These are phyloP conservation scores for Medicago truncatula DNA, from an alignment of 306 rosid species.

Conservation along the genomic window MtrunA17r5.0-ANR NC_053046.1:43226501-43227000, in stretches of 20 bases:
- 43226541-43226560: background rate
- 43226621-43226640: too few relatives aligned
- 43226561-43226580: background rate
- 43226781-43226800: constrained; percentile 11
- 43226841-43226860: too few relatives aligned
- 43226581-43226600: background rate
- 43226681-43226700: background rate
- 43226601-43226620: background rate
- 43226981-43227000: too few relatives aligned
- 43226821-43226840: too few relatives aligned
- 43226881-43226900: too few relatives aligned
- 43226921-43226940: too few relatives aligned
- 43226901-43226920: too few relatives aligned
- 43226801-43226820: background rate
- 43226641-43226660: background rate
- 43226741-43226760: background rate
- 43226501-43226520: background rate
- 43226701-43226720: too few relatives aligned
- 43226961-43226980: background rate
- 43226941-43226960: background rate
- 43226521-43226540: background rate
- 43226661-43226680: constrained; percentile 13
- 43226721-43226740: too few relatives aligned
- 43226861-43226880: too few relatives aligned
- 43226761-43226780: background rate